A percentile compares a stretch with the other conserved stretches of the same genome.
phyloP scores from a whole-genome alignment of 306 rosid genomes.

The Urtica urens region DNA sequence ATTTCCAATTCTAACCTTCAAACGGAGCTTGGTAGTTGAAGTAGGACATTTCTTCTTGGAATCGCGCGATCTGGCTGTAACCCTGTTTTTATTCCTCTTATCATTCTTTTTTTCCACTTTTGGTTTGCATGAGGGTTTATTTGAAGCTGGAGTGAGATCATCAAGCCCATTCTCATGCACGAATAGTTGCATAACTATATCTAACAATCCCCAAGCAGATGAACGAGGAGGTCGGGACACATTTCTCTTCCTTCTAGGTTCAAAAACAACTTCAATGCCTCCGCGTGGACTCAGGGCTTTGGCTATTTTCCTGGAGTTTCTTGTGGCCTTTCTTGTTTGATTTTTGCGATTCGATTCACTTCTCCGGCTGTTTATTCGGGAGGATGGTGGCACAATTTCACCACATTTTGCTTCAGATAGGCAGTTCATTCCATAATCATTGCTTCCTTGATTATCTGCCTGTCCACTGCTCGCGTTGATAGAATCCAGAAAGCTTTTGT shows the following conservation, averaged over 20 bases:
- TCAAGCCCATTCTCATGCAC: conserved; percentile 36
- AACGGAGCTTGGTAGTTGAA: conserved; percentile 46
- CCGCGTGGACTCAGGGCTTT: conserved; percentile 25
- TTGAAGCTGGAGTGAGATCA: conserved; percentile 29
- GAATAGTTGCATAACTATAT: conserved; percentile 43
- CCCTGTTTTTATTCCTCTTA: conserved; percentile 32
- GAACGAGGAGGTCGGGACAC: conserved; percentile 60
- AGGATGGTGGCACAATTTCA: conserved; percentile 27
- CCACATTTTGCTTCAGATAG: conserved; percentile 26
- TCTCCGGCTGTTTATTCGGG: conserved; percentile 44
- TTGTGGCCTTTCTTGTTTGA: conserved; percentile 39
- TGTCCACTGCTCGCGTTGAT: conserved; percentile 25
- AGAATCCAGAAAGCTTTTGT: conserved; percentile 27
- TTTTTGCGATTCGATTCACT: conserved; percentile 41
- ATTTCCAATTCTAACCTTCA: conserved; percentile 77
- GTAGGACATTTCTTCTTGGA: conserved; percentile 30
- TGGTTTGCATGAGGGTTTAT: conserved; percentile 37
- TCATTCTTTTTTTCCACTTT: conserved; percentile 34
- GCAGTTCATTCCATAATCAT: conserved; percentile 29
- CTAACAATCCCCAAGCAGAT: conserved; percentile 72
- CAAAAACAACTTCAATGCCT: conserved; percentile 24
- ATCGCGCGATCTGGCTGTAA: conserved; percentile 31
- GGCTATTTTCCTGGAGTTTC: conserved; percentile 44
- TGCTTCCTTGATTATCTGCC: conserved; percentile 36
- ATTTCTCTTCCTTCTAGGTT: conserved; percentile 73